Evolutionary conservation across 73 alveolate genomes (phyloP).

Genomic region (Symbiodinium natans): DNA sequence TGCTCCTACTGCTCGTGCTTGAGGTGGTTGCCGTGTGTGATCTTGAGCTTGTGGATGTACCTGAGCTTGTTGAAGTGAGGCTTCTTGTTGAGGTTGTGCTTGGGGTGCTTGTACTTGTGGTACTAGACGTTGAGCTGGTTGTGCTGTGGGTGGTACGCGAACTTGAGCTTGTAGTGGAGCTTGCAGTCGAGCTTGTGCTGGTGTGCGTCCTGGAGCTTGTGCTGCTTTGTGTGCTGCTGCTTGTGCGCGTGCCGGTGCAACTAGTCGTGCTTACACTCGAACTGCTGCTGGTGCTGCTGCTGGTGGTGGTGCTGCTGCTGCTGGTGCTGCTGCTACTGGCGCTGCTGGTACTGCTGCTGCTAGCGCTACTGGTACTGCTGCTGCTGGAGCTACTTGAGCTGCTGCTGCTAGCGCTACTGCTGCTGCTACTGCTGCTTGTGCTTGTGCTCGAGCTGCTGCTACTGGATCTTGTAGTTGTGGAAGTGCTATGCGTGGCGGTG

Average conservation of each 20-base stretch:
- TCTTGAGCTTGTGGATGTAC: neutral
- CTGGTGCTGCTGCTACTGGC: neutral
- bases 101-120: neutral
- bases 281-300: neutral
- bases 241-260: neutral
- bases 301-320: neutral
- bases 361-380: neutral
- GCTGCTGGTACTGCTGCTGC: neutral
- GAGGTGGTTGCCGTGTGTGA: neutral
- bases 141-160: neutral
- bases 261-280: neutral
- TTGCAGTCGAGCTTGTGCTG: neutral
- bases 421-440: neutral
- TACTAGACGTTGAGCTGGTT: neutral
- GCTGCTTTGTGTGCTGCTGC: neutral
- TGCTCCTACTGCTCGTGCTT: neutral
- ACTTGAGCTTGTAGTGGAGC: neutral
- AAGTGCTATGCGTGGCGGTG: neutral
- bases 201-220: neutral
- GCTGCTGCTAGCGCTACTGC: neutral
- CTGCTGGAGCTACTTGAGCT: neutral
- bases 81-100: neutral
- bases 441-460: constrained; percentile 2
- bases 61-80: neutral
- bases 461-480: neutral